phyloP scores from a whole-genome alignment of 495 filamentous ascomycete species.

The Parachaetomium inaequale region DNA sequence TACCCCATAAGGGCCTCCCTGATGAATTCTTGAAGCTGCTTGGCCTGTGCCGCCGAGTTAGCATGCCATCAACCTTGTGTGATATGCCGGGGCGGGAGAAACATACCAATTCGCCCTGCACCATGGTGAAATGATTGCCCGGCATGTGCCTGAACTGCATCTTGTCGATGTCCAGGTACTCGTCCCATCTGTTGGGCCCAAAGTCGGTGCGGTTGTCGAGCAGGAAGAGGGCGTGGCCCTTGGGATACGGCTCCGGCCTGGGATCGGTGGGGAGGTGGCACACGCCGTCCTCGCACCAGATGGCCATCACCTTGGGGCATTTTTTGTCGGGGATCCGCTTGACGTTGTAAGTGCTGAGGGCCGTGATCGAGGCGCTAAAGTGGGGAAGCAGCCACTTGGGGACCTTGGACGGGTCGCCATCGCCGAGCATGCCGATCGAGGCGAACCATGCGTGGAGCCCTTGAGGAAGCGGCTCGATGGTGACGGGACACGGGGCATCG shows the following conservation, averaged over 20 bases:
- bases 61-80: not conserved
- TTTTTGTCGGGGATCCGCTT: constrained; percentile 50
- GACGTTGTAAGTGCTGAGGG: constrained; percentile 68
- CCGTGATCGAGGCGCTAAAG: constrained; percentile 72
- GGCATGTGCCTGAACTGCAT: constrained; percentile 59
- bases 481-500: constrained; percentile 76
- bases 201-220: constrained; percentile 76
- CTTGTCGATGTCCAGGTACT: constrained; percentile 63
- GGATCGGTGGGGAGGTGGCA: constrained; percentile 67
- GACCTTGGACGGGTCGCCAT: constrained; percentile 55
- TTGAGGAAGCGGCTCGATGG: constrained; percentile 71
- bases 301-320: constrained; percentile 62
- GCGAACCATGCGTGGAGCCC: constrained; percentile 78
- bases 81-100: not conserved
- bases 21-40: constrained; percentile 30
- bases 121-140: constrained; percentile 72
- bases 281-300: constrained; percentile 81
- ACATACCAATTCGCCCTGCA: constrained; percentile 56
- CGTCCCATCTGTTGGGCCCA: constrained; percentile 75
- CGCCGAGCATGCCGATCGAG: constrained; percentile 74
- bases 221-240: constrained; percentile 74
- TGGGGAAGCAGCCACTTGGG: constrained; percentile 81
- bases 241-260: constrained; percentile 63
- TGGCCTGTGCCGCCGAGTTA: constrained; percentile 30
- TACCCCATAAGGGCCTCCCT: not conserved